These are phyloP conservation scores for Nemania sp. DNA, from an alignment of 2,329 filamentous ascomycete species.

Conservation along the genomic window DNA sequence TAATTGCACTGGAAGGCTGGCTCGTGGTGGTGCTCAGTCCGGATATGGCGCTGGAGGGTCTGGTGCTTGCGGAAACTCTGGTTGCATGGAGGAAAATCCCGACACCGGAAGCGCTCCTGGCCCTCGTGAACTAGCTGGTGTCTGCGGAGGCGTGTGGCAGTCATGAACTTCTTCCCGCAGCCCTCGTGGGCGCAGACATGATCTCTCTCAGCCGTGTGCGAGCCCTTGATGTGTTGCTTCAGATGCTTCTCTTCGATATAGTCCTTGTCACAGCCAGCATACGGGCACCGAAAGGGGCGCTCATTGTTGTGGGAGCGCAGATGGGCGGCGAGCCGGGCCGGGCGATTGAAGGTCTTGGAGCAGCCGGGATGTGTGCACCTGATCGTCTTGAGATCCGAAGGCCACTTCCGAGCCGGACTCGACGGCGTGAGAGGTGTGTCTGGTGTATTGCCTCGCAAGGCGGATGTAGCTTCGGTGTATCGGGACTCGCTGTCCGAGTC, in stretches of 20 bases:
- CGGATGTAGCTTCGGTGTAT: slow-evolving; percentile 27
- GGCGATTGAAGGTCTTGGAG: slow-evolving; percentile 83
- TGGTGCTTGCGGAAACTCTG: slow-evolving; percentile 86
- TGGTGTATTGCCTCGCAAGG: slow-evolving; percentile 15
- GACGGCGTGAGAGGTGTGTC: slow-evolving; percentile 54
- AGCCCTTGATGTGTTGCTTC: slow-evolving; percentile 80
- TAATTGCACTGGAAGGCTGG: slow-evolving; percentile 73
- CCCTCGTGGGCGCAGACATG: slow-evolving; percentile 71
- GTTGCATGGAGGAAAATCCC: slow-evolving; percentile 68
- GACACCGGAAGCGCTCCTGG: slow-evolving; percentile 74
- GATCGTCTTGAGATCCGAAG: slow-evolving; percentile 76
- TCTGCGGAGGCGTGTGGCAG: slow-evolving; percentile 73
- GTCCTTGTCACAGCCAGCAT: slow-evolving; percentile 74
- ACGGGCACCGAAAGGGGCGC: slow-evolving; percentile 73
- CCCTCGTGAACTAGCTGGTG: slow-evolving; percentile 80
- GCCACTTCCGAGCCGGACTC: slow-evolving; percentile 59
- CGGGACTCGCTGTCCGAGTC: slow-evolving; percentile 28
- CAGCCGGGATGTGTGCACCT: slow-evolving; percentile 75
- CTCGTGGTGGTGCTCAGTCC: slow-evolving; percentile 71
- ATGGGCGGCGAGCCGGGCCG: slow-evolving; percentile 77
- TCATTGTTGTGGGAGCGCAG: slow-evolving; percentile 84
- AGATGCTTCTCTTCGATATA: slow-evolving; percentile 88
- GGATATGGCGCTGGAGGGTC: slow-evolving; percentile 81
- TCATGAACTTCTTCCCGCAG: slow-evolving; percentile 82
- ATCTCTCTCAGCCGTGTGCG: slow-evolving; percentile 71